These are phyloP conservation scores for Elsinoe australis DNA, from an alignment of 2,329 filamentous ascomycete species.

Conservation along the genomic window DNA sequence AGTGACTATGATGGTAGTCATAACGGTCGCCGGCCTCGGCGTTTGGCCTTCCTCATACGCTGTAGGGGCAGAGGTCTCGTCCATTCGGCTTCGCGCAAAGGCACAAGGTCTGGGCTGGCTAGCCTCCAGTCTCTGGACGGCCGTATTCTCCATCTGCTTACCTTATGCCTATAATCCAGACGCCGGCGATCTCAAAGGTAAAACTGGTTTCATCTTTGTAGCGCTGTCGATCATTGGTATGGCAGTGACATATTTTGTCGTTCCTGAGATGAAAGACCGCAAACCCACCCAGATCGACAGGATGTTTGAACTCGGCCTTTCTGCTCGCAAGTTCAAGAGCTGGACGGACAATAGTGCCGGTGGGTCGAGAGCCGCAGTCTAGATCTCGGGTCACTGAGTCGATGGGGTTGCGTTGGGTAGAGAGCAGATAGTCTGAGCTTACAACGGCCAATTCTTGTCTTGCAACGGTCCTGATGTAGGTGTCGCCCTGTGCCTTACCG, in stretches of 20 bases:
- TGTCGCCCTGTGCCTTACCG: slow-evolving; percentile 7
- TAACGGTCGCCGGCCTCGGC: slow-evolving; percentile 37
- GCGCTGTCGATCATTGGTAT: slow-evolving; percentile 32
- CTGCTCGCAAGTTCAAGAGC: slow-evolving; percentile 12
- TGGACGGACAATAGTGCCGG: background rate
- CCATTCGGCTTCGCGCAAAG: slow-evolving; percentile 39
- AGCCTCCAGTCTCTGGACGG: slow-evolving; percentile 35
- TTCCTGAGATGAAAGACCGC: slow-evolving; percentile 50
- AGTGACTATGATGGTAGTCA: slow-evolving; percentile 39
- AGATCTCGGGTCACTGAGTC: background rate
- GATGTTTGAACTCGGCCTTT: slow-evolving; percentile 26
- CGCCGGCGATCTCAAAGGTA: slow-evolving; percentile 35
- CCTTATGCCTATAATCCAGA: slow-evolving; percentile 48
- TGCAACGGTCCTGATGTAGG: slow-evolving; percentile 6
- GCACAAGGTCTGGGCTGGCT: slow-evolving; percentile 41
- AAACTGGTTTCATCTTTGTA: slow-evolving; percentile 37
- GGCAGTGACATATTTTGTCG: slow-evolving; percentile 36
- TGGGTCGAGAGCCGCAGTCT: slow-evolving; percentile 8
- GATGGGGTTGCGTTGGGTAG: slow-evolving; percentile 5
- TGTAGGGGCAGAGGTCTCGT: slow-evolving; percentile 39
- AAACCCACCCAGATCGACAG: slow-evolving; percentile 43
- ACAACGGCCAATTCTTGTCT: slow-evolving; percentile 12
- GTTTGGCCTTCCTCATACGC: slow-evolving; percentile 41
- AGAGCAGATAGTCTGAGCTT: slow-evolving; percentile 7
- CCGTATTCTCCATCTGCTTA: slow-evolving; percentile 40